Base-by-base conservation (phyloP, 2,329 filamentous ascomycete species). In the Graphilbum fragrans region DNA sequence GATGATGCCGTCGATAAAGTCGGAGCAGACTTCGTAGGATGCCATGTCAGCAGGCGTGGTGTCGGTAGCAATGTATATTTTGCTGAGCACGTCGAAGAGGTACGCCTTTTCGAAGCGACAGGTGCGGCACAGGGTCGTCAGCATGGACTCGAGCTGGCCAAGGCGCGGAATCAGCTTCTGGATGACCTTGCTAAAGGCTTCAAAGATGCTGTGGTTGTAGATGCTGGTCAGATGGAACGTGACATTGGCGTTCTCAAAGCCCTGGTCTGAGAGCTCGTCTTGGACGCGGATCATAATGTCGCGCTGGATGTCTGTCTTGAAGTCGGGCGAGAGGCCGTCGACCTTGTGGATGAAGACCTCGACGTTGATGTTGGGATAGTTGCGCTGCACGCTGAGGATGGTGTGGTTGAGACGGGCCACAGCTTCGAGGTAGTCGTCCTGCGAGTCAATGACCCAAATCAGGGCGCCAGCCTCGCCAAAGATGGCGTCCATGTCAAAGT, bases 271-370 rank as follows among this genome's bases (percentile, higher is more conserved):
- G 25, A 98, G 76, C 59, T 98, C 92, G 58, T 98, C 92, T 54
- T 94, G 87, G 47, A 96, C 94, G 32, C 87, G 81, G 58, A 96
- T 93, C 40, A 88, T 88, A 48, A 98, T 94, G 61, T 98, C 92
- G 45, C 92, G 82, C 65, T 94, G 92, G 17, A 93, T 94, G 54
- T 98, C 92, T 44, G 88, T 79, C 57, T 92, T 88, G 68, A 92
- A 96, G 60, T 98, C 92, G 51, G 96, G 92, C 22, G 86, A 92
- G 16, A 98, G 71, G n/a, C 88, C 90, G 57, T 98, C 92, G 27
- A 95, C 90, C 61, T 98, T 98, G 72, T 98, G 92, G 53, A 98
- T 94, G 61, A 98, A 96, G 39, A 98, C 90, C 58, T 96, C 90
- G 50, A 98, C 84, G 60, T 95, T 94, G 63, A 96, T 92, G 56